These are phyloP conservation scores for Exophiala sp. DNA, from an alignment of 2,329 filamentous ascomycete species.

Conservation along the genomic window DNA sequence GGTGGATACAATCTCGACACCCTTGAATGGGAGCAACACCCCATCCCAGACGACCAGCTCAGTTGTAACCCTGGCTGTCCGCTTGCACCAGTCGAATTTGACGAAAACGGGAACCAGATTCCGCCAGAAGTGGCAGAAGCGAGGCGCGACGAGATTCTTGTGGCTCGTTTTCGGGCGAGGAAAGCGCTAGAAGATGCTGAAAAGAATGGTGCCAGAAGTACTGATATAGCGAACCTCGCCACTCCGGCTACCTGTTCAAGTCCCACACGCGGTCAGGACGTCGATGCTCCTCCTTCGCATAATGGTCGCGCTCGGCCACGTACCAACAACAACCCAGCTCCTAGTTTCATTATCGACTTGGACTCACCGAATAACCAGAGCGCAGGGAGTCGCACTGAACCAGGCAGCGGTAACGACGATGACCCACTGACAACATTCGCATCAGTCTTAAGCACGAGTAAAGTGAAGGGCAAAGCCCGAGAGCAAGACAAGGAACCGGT, in stretches of 20 bases:
- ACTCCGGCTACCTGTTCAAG: neutral
- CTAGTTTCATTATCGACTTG: neutral
- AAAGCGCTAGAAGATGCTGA: neutral
- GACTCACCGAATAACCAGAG: neutral
- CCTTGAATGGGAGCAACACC: neutral
- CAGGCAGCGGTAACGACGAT: neutral
- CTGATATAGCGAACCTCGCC: neutral
- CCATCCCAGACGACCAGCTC: neutral
- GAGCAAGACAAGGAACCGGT: neutral
- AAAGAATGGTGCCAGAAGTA: neutral
- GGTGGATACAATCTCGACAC: neutral
- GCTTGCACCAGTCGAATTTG: neutral
- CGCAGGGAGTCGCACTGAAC: neutral
- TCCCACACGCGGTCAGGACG: no score
- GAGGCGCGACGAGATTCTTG: neutral
- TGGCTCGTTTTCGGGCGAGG: neutral
- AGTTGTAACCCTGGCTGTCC: constrained; percentile 1
- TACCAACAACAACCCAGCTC: neutral
- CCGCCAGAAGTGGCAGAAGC: neutral
- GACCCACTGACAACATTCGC: neutral
- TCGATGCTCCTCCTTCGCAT: neutral
- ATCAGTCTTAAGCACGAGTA: neutral
- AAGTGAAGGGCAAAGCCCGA: constrained; percentile 1
- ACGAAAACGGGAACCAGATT: neutral
- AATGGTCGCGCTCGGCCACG: neutral